These are phyloP conservation scores for Colletotrichum ledebouriae DNA, from an alignment of 2,329 filamentous ascomycete species.

Conservation along the genomic window DNA sequence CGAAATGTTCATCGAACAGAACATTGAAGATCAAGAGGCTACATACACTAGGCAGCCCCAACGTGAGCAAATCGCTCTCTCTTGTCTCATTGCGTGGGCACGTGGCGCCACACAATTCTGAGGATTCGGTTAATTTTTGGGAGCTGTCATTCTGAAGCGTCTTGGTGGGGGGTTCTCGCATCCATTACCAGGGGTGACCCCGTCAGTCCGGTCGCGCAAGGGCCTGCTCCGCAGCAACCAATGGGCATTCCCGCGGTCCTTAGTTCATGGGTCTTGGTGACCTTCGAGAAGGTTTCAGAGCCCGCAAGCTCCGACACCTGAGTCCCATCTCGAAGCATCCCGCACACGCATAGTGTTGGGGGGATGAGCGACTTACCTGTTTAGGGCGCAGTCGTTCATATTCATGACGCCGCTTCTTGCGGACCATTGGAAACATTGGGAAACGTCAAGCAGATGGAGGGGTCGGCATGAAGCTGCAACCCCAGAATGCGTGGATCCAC, in stretches of 20 bases:
- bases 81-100: slow-evolving; percentile 30
- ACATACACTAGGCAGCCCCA: neutral
- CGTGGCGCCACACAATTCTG: slow-evolving; percentile 32
- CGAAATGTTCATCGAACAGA: slow-evolving; percentile 21
- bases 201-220: slow-evolving; percentile 20
- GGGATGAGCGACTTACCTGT: slow-evolving; percentile 35
- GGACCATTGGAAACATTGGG: slow-evolving; percentile 33
- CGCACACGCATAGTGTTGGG: slow-evolving; percentile 38
- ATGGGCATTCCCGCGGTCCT: slow-evolving; percentile 42
- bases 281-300: slow-evolving; percentile 45
- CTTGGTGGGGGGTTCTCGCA: slow-evolving; percentile 20
- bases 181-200: slow-evolving; percentile 22
- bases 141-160: slow-evolving; percentile 38
- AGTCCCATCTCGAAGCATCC: slow-evolving; percentile 32
- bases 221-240: slow-evolving; percentile 25
- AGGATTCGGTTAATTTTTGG: slow-evolving; percentile 30
- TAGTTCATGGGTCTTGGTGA: slow-evolving; percentile 36
- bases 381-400: slow-evolving; percentile 37
- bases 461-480: slow-evolving; percentile 28
- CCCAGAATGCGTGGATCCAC: slow-evolving; percentile 20
- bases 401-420: slow-evolving; percentile 35
- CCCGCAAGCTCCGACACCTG: slow-evolving; percentile 30
- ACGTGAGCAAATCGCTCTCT: slow-evolving; percentile 2
- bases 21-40: slow-evolving; percentile 15
- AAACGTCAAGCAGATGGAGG: slow-evolving; percentile 35